These are phyloP conservation scores for Orobanche coerulescens DNA, from an alignment of 257 asterid genomes.

Conservation along the genomic window DNA sequence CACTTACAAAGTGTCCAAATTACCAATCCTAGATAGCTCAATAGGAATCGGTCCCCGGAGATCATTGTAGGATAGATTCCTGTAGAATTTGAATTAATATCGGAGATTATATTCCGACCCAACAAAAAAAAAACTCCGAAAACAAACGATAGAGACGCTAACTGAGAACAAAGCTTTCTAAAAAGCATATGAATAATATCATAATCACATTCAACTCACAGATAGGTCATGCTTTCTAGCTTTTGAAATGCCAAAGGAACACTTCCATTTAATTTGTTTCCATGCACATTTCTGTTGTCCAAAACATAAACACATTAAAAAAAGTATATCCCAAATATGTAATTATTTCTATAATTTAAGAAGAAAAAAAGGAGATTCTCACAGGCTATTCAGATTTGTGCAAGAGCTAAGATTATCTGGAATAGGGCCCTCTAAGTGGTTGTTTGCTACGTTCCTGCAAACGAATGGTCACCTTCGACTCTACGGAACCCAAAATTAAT, in stretches of 20 bases:
- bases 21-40: constrained; percentile 86
- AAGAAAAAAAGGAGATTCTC: constrained; percentile 24
- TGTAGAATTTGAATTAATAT: constrained; percentile 13
- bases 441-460: constrained; percentile 88
- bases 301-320: not conserved
- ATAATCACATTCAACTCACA: no score
- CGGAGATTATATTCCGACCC: no score
- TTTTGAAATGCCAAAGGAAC: constrained; percentile 69
- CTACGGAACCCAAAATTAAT: not conserved
- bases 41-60: constrained; percentile 78
- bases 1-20: constrained; percentile 89
- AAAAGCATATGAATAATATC: no score
- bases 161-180: no score
- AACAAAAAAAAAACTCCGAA: no score
- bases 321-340: not conserved
- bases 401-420: constrained; percentile 96
- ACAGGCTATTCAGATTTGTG: constrained; percentile 93
- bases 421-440: constrained; percentile 65
- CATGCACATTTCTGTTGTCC: constrained; percentile 61
- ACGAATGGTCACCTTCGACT: not conserved
- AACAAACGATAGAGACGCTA: no score
- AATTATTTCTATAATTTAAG: no score
- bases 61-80: constrained; percentile 77
- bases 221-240: constrained; percentile 89
- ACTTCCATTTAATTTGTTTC: constrained; percentile 73